A percentile compares a stretch with the other conserved stretches of the same genome.
These are phyloP conservation scores for Lepraria neglecta DNA, from an alignment of 495 filamentous ascomycete species.

Conservation along the genomic window DNA sequence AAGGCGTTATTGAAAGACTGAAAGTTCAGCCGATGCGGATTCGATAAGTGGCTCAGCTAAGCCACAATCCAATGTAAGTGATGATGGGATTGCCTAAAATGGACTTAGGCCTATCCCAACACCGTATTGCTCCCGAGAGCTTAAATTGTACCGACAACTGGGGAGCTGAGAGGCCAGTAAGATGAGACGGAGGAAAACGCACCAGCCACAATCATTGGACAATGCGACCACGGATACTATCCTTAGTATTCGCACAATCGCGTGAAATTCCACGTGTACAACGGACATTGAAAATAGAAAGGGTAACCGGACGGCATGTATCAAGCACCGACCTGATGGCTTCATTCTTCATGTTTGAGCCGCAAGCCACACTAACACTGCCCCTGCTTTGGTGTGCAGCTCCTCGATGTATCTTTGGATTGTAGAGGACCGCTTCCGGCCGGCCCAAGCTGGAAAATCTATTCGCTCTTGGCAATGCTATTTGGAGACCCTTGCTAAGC, in stretches of 20 bases:
- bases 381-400: background rate
- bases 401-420: background rate
- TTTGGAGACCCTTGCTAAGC: constrained; percentile 11
- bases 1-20: constrained; percentile 1
- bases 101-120: constrained; percentile 1
- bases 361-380: constrained; percentile 22
- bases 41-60: constrained; percentile 12
- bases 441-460: constrained; percentile 9
- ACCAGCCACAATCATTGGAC: constrained; percentile 10
- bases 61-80: constrained; percentile 16
- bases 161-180: constrained; percentile 12
- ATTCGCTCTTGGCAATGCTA: constrained; percentile 10
- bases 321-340: background rate
- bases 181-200: background rate
- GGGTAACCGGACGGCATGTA: background rate
- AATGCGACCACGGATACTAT: background rate
- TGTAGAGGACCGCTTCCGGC: background rate
- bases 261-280: background rate
- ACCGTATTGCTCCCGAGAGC: constrained; percentile 8
- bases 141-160: background rate
- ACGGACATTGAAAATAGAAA: background rate
- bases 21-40: constrained; percentile 19
- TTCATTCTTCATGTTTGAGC: constrained; percentile 16
- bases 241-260: background rate
- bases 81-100: constrained; percentile 2